A percentile compares a stretch with the other conserved stretches of the same genome.
Conservation (phyloP, 441 rosid species). For the Brassica hybrid region DNA sequence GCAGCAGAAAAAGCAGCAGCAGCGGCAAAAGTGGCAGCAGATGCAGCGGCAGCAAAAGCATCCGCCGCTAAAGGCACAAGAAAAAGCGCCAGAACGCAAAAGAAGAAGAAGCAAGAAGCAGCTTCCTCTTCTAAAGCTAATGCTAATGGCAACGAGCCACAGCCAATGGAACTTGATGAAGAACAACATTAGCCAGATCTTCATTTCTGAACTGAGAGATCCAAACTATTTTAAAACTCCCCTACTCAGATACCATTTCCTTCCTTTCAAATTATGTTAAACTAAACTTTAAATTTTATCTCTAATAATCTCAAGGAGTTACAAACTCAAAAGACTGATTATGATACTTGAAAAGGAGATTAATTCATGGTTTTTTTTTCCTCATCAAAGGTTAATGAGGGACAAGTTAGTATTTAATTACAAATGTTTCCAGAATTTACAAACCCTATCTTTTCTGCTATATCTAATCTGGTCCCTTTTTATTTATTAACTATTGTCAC, state of each 20-base stretch:
- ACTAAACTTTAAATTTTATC: too few species aligned
- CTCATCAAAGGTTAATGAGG: not conserved
- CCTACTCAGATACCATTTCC: not conserved
- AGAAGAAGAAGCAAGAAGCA: not conserved
- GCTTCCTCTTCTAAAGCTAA: not conserved
- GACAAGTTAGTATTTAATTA: slow-evolving; percentile 27
- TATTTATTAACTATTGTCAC: slow-evolving; percentile 29
- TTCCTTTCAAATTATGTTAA: slow-evolving; percentile 1
- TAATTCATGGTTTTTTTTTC: slow-evolving; percentile 2
- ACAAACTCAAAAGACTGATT: not conserved
- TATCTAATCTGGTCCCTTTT: slow-evolving; percentile 16
- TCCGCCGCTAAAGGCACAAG: slow-evolving; percentile 2
- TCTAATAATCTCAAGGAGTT: not conserved
- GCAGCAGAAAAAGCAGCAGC: not conserved
- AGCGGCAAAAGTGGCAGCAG: not conserved
- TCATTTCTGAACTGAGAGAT: not conserved
- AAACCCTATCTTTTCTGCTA: slow-evolving; percentile 37
- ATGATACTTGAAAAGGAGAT: slow-evolving; percentile 6
- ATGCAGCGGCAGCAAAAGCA: too few species aligned
- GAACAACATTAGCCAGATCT: not conserved
- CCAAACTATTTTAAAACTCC: not conserved
- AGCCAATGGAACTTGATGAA: not conserved
- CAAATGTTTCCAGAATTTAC: slow-evolving; percentile 38
- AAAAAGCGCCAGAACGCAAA: not conserved
- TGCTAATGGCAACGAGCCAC: slow-evolving; percentile 3